These are phyloP conservation scores for Auriscalpium orientale DNA, from an alignment of 768 basidiomycete genomes.

Conservation along the genomic window DNA sequence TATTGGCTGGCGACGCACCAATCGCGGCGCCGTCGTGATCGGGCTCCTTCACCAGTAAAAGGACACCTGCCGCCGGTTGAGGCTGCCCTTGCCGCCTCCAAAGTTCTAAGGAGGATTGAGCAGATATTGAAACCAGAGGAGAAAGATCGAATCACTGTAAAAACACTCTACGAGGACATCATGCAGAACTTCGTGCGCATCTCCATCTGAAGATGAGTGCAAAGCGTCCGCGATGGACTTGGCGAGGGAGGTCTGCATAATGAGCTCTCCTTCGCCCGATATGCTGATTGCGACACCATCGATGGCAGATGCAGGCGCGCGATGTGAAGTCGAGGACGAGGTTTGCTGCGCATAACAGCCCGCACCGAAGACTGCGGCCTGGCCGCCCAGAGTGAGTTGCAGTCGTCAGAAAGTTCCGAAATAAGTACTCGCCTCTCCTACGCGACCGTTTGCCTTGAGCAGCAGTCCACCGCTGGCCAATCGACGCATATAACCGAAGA, in stretches of 20 bases:
- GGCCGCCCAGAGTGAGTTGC: no score
- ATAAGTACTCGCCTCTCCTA: constrained; percentile 54
- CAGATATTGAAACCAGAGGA: not conserved
- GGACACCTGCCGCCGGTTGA: constrained; percentile 50
- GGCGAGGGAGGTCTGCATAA: constrained; percentile 51
- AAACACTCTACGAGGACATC: constrained; percentile 40
- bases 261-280: constrained; percentile 66
- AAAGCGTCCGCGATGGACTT: constrained; percentile 44
- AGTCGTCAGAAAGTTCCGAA: not conserved
- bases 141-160: constrained; percentile 34
- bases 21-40: constrained; percentile 20
- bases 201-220: constrained; percentile 26
- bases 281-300: constrained; percentile 59
- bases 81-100: constrained; percentile 31
- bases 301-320: no score
- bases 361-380: constrained; percentile 69
- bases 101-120: constrained; percentile 17
- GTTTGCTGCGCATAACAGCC: constrained; percentile 63
- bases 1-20: not conserved
- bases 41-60: constrained; percentile 49
- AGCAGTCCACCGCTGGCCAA: constrained; percentile 67
- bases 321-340: constrained; percentile 6
- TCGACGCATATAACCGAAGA: not conserved
- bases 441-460: constrained; percentile 63
- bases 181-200: constrained; percentile 50